Conservation (phyloP, 768 basidiomycete genomes). For the Amanita thiersii region DNA sequence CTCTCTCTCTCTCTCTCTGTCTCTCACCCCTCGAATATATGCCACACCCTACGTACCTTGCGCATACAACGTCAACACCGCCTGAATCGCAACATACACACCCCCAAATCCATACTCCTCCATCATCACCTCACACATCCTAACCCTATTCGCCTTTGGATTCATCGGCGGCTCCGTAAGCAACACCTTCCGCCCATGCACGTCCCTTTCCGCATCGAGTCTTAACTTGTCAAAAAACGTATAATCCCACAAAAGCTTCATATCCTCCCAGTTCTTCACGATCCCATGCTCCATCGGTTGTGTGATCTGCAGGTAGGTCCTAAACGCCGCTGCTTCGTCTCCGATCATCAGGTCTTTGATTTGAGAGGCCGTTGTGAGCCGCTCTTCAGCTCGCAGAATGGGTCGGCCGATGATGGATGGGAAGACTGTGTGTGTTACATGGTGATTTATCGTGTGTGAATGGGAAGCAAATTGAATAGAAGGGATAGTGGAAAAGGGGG, state of each 20-base stretch:
- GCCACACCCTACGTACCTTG: conserved; percentile 61
- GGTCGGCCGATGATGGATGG: conserved; percentile 96
- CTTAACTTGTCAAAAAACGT: conserved; percentile 95
- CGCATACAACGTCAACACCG: conserved; percentile 95
- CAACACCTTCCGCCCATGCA: conserved; percentile 74
- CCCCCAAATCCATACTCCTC: conserved; percentile 96
- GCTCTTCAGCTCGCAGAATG: conserved; percentile 95
- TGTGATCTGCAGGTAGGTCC: conserved; percentile 92
- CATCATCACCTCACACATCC: conserved; percentile 98
- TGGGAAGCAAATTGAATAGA: background rate
- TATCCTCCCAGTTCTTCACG: conserved; percentile 98
- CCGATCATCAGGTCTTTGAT: conserved; percentile 99
- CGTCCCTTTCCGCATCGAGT: conserved; percentile 49
- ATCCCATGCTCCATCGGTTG: conserved; percentile 99
- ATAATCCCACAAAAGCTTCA: conserved; percentile 97
- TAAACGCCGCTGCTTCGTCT: conserved; percentile 90
- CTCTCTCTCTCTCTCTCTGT: no score
- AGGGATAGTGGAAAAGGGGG: conserved; percentile 1
- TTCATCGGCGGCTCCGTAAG: conserved; percentile 99
- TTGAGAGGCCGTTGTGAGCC: conserved; percentile 62
- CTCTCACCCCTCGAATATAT: no score
- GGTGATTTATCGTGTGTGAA: background rate
- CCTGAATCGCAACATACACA: conserved; percentile 97
- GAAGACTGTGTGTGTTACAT: conserved; percentile 62
- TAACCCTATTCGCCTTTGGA: conserved; percentile 84